Evolutionary conservation across 1,139 yeast genomes (phyloP).

Genomic region (Debaryomyces psychrophilus): DNA sequence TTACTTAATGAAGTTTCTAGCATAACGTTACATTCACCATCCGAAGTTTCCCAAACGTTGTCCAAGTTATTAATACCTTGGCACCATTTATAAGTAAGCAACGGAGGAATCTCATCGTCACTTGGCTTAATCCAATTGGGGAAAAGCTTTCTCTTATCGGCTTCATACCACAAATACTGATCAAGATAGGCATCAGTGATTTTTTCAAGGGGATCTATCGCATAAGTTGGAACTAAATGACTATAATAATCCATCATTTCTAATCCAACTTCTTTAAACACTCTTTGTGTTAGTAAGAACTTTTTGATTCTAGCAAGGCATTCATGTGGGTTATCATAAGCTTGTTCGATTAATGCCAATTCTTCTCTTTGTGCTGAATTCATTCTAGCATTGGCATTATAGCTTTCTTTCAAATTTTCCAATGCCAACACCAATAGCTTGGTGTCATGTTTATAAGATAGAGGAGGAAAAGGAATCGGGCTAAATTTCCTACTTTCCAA

Average conservation of each 20-base stretch:
- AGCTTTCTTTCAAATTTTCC: slow-evolving; percentile 83
- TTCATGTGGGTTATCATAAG: slow-evolving; percentile 96
- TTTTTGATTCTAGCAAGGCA: slow-evolving; percentile 83
- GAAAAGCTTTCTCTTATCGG: slow-evolving; percentile 81
- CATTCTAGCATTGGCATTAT: slow-evolving; percentile 79
- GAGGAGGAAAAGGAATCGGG: slow-evolving; percentile 93
- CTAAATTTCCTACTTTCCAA: slow-evolving; percentile 81
- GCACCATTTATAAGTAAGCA: slow-evolving; percentile 91
- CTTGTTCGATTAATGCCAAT: slow-evolving; percentile 89
- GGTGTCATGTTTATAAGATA: slow-evolving; percentile 90
- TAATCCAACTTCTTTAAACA: slow-evolving; percentile 84
- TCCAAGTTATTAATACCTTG: slow-evolving; percentile 86
- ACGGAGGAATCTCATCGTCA: slow-evolving; percentile 91
- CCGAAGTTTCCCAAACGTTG: slow-evolving; percentile 74
- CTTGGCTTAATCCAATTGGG: slow-evolving; percentile 97
- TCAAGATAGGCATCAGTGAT: slow-evolving; percentile 96
- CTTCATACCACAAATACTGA: slow-evolving; percentile 95
- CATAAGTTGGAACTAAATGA: slow-evolving; percentile 81
- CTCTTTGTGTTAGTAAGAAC: slow-evolving; percentile 82
- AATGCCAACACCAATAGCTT: slow-evolving; percentile 85
- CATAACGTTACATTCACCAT: slow-evolving; percentile 85
- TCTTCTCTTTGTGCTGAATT: slow-evolving; percentile 92
- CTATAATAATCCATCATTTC: slow-evolving; percentile 94
- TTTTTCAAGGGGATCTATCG: slow-evolving; percentile 89
- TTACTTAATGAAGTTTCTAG: slow-evolving; percentile 72